A percentile compares a stretch with the other conserved stretches of the same genome.
Evolutionary conservation across 805 yeast species (phyloP).

Genomic region (Priceomyces fermenticarens): DNA sequence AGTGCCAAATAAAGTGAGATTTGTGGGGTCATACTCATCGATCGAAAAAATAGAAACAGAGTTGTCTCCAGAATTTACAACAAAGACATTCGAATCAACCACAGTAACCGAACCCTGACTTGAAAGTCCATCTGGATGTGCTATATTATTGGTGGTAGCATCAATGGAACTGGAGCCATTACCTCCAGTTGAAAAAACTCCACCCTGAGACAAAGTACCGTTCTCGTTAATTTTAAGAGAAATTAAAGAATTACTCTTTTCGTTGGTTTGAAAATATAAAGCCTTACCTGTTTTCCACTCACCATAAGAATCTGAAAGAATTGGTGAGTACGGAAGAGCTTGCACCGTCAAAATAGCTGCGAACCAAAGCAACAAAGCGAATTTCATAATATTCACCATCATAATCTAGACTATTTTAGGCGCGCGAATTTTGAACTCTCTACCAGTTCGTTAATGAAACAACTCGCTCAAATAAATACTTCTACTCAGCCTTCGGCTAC

Average conservation of each 20-base stretch:
- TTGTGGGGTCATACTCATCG: not conserved
- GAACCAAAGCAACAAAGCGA: too few species aligned
- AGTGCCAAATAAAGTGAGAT: not conserved
- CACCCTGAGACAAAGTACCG: not conserved
- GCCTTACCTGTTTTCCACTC: not conserved
- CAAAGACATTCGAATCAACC: not conserved
- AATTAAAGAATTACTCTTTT: not conserved
- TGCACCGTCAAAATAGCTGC: too few species aligned
- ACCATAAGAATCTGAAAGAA: not conserved
- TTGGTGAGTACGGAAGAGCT: too few species aligned
- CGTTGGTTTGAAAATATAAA: not conserved
- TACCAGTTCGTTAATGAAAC: too few species aligned
- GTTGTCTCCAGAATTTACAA: not conserved
- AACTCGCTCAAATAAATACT: too few species aligned
- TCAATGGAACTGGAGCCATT: not conserved
- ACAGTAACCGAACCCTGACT: constrained; percentile 1
- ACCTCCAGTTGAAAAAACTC: not conserved
- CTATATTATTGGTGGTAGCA: not conserved
- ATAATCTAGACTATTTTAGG: too few species aligned
- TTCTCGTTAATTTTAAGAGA: not conserved
- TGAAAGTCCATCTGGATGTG: not conserved
- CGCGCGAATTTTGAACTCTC: too few species aligned
- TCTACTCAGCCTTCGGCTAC: too few species aligned
- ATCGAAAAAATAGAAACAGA: not conserved
- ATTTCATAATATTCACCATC: too few species aligned